A percentile compares a stretch with the other conserved stretches of the same genome.
Conservation (phyloP, 2,329 filamentous ascomycete genomes). For the Akanthomyces dipterigenus region DNA sequence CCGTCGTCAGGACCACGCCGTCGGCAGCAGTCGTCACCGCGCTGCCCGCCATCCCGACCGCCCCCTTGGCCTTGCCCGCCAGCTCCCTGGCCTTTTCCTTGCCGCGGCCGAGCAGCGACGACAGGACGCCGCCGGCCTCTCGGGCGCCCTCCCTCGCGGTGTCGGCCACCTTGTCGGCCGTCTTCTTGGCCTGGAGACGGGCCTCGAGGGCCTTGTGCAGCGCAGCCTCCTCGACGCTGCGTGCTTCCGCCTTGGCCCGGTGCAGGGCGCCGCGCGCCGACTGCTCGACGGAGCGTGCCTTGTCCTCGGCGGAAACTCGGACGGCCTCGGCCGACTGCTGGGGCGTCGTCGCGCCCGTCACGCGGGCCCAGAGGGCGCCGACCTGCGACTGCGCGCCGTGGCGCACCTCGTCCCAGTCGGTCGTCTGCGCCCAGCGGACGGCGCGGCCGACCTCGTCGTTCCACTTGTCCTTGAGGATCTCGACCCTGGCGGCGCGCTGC, state of each 20-base stretch:
- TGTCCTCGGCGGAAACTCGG: constrained; percentile 27
- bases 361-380: constrained; percentile 37
- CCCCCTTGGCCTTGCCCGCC: constrained; percentile 28
- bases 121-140: constrained; percentile 31
- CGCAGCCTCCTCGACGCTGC: constrained; percentile 21
- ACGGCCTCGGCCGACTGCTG: constrained; percentile 19
- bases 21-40: constrained; percentile 23
- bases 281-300: constrained; percentile 22
- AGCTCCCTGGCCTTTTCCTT: constrained; percentile 35
- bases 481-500: constrained; percentile 50
- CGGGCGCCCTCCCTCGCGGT: constrained; percentile 24
- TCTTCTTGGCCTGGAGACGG: constrained; percentile 19
- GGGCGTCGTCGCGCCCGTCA: constrained; percentile 27
- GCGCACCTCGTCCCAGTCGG: constrained; percentile 57
- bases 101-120: constrained; percentile 33
- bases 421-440: constrained; percentile 58
- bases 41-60: constrained; percentile 29
- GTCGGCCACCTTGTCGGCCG: constrained; percentile 18
- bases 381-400: constrained; percentile 48
- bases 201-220: constrained; percentile 24
- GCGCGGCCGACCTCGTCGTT: constrained; percentile 65
- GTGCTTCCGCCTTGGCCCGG: constrained; percentile 23
- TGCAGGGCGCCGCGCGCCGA: constrained; percentile 31
- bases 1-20: constrained; percentile 19
- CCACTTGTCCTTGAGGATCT: constrained; percentile 70